A percentile compares a stretch with the other conserved stretches of the same genome.
phyloP scores from a whole-genome alignment of 495 filamentous ascomycete genomes.

The Lophiostoma macrostomum region DNA sequence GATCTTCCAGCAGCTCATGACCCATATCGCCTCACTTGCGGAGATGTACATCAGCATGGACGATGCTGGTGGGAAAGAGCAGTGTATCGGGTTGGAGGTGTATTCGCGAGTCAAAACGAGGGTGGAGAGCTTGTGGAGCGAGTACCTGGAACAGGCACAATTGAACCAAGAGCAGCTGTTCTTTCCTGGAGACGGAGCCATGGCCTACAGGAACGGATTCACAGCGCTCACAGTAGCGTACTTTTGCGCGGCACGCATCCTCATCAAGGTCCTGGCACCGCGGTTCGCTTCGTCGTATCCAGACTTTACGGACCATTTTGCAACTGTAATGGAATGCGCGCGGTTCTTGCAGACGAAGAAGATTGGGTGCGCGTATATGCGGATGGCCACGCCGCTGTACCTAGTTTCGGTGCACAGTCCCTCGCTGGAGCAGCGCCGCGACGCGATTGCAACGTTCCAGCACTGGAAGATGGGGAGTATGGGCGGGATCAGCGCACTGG shows the following conservation, averaged over 20 bases:
- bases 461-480: conserved; percentile 16
- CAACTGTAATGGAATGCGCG: conserved; percentile 1
- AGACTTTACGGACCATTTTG: conserved; percentile 9
- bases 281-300: conserved; percentile 2
- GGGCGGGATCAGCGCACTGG: conserved; percentile 15
- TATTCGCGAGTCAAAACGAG: neutral
- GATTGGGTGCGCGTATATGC: conserved; percentile 26
- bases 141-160: conserved; percentile 3
- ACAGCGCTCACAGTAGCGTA: conserved; percentile 17
- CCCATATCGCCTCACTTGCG: conserved; percentile 3
- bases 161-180: neutral
- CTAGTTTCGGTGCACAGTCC: conserved; percentile 15
- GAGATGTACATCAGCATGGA: conserved; percentile 6
- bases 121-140: conserved; percentile 4
- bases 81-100: neutral
- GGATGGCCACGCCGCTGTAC: conserved; percentile 20
- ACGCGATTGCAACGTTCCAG: conserved; percentile 3
- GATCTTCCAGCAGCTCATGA: conserved; percentile 11
- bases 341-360: neutral
- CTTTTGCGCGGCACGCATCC: conserved; percentile 7
- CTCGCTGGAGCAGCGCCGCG: neutral
- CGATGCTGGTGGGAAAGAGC: neutral
- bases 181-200: neutral
- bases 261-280: conserved; percentile 11
- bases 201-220: conserved; percentile 4